Base-by-base conservation (phyloP, 2,329 filamentous ascomycete species). In the Ophiostoma triangulosporum region DNA sequence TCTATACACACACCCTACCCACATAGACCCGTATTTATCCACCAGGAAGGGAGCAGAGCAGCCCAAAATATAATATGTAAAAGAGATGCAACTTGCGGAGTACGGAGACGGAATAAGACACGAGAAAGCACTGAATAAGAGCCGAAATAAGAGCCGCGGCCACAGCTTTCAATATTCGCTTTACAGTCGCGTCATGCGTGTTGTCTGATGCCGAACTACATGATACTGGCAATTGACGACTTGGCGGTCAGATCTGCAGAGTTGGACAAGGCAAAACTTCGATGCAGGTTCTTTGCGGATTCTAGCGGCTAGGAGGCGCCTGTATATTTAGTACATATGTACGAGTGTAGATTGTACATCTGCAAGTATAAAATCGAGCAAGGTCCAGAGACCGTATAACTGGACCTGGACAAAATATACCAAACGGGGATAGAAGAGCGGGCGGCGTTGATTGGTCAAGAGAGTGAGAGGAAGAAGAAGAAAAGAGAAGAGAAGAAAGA, bases 271-370 rank as follows among this genome's bases (percentile, higher is more conserved):
- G n/a, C 35, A 53, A 54, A 56, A 51, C 56, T 66, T 67, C 65
- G 57, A 61, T 65, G 63, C 63, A 66, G 60, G 55, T 67, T 67
- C 65, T 63, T 63, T 62, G 61, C 63, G 57, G 56, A 62, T 65
- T 67, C 65, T 67, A 67, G 65, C 64, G 64, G 53, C 57, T 22
- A 17, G 33, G n/a, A 7, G n/a, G 48, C 48, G 48, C 48, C 17
- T 48, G 32, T 31, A 2, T 33, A n/a, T 7, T 32, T 45, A 36
- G 24, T 43, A 43, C 15, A 15, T 50, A 3, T 53, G 4, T 17
- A 4, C 43, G n/a, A 20, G 38, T 29, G 40, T 40, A 36, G 9
- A 15, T 46, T 15, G 17, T 48, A 38, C 38, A 33, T 22, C 20
- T 48, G 48, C 36, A 11, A 31, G 29, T 31, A 31, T n/a, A n/a